These are phyloP conservation scores for Pleurostoma richardsiae DNA, from an alignment of 2,329 filamentous ascomycete species.

Conservation along the genomic window DNA sequence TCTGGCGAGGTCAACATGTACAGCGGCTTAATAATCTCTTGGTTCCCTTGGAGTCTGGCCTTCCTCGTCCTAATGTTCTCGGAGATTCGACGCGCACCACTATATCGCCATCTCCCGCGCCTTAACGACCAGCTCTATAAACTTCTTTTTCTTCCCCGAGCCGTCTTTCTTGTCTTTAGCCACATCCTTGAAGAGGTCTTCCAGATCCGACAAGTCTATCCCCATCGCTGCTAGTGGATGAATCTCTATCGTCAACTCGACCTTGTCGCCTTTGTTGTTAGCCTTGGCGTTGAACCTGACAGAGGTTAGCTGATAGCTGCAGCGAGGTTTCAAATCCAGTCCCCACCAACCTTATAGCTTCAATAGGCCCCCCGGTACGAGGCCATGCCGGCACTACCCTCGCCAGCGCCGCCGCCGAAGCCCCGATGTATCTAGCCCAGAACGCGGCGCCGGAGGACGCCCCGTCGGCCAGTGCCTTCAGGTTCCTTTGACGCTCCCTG, in stretches of 20 bases:
- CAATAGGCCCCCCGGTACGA: constrained; percentile 23
- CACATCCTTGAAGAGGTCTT: constrained; percentile 16
- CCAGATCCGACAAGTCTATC: constrained; percentile 14
- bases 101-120: constrained; percentile 6
- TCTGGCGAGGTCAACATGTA: too few relatives aligned
- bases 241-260: constrained; percentile 17
- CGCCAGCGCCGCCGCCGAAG: constrained; percentile 37
- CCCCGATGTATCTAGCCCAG: constrained; percentile 50
- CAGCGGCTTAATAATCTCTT: too few relatives aligned
- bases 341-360: constrained; percentile 32
- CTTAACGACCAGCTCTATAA: constrained; percentile 12
- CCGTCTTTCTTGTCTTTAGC: constrained; percentile 15
- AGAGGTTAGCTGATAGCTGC: too few relatives aligned
- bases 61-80: too few relatives aligned
- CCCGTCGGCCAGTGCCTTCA: constrained; percentile 34
- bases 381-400: constrained; percentile 37
- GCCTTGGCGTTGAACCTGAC: constrained; percentile 4
- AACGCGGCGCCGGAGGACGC: constrained; percentile 35
- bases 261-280: constrained; percentile 17
- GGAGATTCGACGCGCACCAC: too few relatives aligned
- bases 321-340: too few relatives aligned
- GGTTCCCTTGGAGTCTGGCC: too few relatives aligned
- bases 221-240: constrained; percentile 9
- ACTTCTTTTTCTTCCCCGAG: constrained; percentile 12
- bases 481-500: constrained; percentile 30